Evolutionary conservation across 2,329 filamentous ascomycete genomes (phyloP).

Genomic region (Graphilbum sp.): DNA sequence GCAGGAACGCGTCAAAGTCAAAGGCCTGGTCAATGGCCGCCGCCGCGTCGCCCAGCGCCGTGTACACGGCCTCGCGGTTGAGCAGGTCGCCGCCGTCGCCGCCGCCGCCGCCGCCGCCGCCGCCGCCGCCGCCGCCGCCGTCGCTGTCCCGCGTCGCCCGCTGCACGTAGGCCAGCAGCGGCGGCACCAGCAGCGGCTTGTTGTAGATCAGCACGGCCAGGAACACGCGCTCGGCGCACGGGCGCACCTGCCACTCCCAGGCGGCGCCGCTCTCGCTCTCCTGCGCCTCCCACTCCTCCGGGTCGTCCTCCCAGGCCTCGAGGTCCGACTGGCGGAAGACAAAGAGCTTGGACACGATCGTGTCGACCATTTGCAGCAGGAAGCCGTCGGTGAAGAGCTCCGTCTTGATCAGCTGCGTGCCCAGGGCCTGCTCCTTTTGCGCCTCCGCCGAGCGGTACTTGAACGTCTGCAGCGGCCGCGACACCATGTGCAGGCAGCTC

Average conservation of each 20-base stretch:
- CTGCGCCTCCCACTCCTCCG: conserved; percentile 86
- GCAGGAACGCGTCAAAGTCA: conserved; percentile 70
- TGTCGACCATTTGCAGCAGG: conserved; percentile 65
- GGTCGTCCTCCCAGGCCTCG: conserved; percentile 83
- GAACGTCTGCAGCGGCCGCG: conserved; percentile 66
- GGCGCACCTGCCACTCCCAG: conserved; percentile 83
- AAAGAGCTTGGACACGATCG: conserved; percentile 76
- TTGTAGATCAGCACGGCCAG: conserved; percentile 81
- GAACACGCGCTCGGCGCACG: conserved; percentile 87
- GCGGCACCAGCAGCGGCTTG: conserved; percentile 64
- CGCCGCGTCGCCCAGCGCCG: conserved; percentile 74
- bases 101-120: too few relatives aligned
- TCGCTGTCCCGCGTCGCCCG: conserved; percentile 48
- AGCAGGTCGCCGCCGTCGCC: conserved; percentile 51
- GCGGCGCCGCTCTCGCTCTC: conserved; percentile 74
- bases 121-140: too few relatives aligned
- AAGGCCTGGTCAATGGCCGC: conserved; percentile 57
- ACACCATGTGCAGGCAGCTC: conserved; percentile 71
- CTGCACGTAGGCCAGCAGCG: conserved; percentile 69
- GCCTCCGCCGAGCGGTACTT: conserved; percentile 61
- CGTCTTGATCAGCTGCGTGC: conserved; percentile 51
- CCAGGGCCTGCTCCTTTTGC: conserved; percentile 59
- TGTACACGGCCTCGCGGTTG: conserved; percentile 88
- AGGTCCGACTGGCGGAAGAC: conserved; percentile 74
- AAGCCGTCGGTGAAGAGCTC: conserved; percentile 63